Base-by-base conservation (phyloP, 306 rosid species). In the Cicer bijugum region DNA sequence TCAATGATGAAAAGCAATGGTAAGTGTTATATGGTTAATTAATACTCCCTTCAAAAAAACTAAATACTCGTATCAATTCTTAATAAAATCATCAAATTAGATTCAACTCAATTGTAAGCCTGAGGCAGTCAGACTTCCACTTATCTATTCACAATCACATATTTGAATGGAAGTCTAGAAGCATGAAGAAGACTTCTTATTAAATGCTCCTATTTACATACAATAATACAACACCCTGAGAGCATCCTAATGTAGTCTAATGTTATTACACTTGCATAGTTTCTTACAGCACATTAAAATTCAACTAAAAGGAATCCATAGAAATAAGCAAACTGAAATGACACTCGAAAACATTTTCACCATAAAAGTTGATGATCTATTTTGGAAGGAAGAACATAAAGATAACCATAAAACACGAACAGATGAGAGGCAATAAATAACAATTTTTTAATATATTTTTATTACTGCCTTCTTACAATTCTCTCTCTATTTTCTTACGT, bases 321-420 rank as follows among this genome's bases (percentile, higher is more conserved):
- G 1, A 7, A 70, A 47, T 37, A 12, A 55, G 35, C 51, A 46
- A 58, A 75, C 7, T 20, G 2, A 39, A 78, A 55, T 35, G 5
- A 64, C 17, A 75, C 37, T 23, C 28, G 12, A 72, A 69, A 60
- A 28, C 67, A 8, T 37, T 46, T 86, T 87, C 72, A 91, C 99
- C 99, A 48, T 95, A 95, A 67, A 90, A 86, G 86, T 78, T 81
- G 79, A 94, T 83, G 77, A 91, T 69, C 83, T 89, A 96, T 16
- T 95, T 95, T 5, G 99, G 99, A 74, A 95, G 82, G 81, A 95
- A 91, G 85, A 95, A 88, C 90, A 85, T 88, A 53, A 91, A 84
- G 84, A 88, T 83, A 50, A 95, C 96, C 83, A 91, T 42, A 70
- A 91, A 83, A 72, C 61, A 90, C 99, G 97, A 95, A 82, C 89